Conservation (phyloP, 441 rosid genomes). For the Gossypium schwendimanii region DNA sequence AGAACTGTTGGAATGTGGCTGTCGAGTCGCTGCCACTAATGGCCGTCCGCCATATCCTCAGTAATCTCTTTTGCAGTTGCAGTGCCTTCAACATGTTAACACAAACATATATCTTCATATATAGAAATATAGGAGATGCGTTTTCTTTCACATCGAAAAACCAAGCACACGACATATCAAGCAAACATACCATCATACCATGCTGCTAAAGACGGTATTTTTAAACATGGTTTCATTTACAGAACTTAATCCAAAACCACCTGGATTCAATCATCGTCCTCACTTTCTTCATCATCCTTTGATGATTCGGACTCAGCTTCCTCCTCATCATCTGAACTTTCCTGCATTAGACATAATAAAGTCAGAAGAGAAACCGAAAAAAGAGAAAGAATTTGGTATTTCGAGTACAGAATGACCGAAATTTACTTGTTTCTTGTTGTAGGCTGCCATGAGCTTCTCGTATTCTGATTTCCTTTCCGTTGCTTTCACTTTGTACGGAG, state of each 20-base stretch:
- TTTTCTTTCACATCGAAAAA: background rate
- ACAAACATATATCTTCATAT: too few species aligned
- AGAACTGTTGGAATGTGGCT: background rate
- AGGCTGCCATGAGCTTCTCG: conserved; percentile 51
- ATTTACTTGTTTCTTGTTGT: conserved; percentile 49
- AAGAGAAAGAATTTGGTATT: background rate
- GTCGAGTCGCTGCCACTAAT: background rate
- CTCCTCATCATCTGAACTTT: conserved; percentile 35
- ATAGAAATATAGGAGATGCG: background rate
- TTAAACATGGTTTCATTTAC: background rate
- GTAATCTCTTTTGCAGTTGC: background rate
- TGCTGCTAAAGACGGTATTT: background rate
- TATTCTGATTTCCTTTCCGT: conserved; percentile 53
- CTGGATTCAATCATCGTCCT: conserved; percentile 25
- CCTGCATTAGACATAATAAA: conserved; percentile 27
- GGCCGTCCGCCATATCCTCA: background rate
- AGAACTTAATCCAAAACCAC: background rate
- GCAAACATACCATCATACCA: background rate
- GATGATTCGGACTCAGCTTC: conserved; percentile 38
- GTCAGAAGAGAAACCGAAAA: background rate
- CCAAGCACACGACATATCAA: conserved; percentile 4
- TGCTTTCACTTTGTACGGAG: conserved; percentile 59
- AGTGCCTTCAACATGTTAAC: background rate
- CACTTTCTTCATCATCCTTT: conserved; percentile 38
- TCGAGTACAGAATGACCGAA: background rate